Conservation (phyloP, 345 rosid genomes). For the Ceriops zippeliana region DNA sequence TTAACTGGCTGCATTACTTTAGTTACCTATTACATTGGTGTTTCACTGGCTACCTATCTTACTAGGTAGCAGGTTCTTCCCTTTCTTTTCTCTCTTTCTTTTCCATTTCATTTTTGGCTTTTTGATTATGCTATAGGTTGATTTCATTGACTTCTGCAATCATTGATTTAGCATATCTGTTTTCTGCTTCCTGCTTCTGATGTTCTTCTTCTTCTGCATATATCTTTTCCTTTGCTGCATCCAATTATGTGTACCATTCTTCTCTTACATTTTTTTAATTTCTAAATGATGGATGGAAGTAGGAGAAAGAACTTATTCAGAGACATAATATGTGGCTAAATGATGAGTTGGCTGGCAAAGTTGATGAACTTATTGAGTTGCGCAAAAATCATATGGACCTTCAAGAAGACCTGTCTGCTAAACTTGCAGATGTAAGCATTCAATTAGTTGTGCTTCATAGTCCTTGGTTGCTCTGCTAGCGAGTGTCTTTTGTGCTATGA, state of each 20-base stretch:
- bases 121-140: no score
- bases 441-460: not conserved
- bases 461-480: not conserved
- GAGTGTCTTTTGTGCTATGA: not conserved
- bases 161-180: no score
- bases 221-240: not conserved
- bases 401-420: conserved; percentile 76
- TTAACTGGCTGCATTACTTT: no score
- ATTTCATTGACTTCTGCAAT: no score
- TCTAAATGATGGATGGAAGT: conserved; percentile 24
- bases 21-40: no score
- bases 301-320: conserved; percentile 92
- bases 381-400: conserved; percentile 64
- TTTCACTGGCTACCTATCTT: no score
- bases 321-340: conserved; percentile 91
- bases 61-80: no score
- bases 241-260: not conserved
- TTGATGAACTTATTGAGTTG: conserved; percentile 51
- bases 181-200: not conserved
- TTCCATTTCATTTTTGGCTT: no score
- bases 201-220: not conserved
- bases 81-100: no score
- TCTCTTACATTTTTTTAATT: not conserved
- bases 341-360: conserved; percentile 77
- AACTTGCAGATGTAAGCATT: conserved; percentile 62